phyloP scores from a whole-genome alignment of 139 green algal species.

The Volvox africanus region DNA sequence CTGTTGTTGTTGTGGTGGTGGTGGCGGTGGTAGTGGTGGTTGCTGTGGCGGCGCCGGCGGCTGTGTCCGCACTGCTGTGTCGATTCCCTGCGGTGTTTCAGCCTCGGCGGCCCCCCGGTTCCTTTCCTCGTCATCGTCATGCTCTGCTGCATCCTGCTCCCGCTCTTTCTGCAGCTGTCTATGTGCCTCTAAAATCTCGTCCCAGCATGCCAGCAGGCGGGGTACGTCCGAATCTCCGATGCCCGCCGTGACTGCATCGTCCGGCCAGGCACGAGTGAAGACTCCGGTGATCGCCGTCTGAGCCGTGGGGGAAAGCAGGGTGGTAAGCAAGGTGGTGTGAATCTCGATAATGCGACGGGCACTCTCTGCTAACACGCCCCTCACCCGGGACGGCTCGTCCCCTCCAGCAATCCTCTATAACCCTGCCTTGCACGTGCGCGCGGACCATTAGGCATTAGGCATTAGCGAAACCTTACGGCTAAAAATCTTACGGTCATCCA shows the following conservation, averaged over 20 bases:
- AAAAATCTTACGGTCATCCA: no score
- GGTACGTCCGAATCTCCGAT: not conserved
- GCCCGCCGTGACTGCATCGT: not conserved
- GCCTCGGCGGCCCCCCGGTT: not conserved
- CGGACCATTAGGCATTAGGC: no score
- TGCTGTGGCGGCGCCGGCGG: not conserved
- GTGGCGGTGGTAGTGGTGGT: not conserved
- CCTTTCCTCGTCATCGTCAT: not conserved
- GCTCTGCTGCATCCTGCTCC: not conserved
- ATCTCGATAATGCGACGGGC: not conserved
- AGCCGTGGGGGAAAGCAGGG: not conserved
- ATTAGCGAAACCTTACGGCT: no score
- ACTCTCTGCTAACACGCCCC: no score
- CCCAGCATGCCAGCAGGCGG: not conserved
- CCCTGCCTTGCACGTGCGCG: no score
- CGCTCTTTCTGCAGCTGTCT: not conserved
- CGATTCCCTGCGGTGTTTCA: not conserved
- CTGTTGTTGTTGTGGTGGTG: not conserved
- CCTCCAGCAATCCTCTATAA: no score
- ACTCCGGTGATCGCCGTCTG: not conserved
- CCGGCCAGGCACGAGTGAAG: not conserved
- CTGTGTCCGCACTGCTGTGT: not conserved
- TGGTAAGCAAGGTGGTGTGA: not conserved
- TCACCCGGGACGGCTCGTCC: no score
- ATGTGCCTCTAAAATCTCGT: slow-evolving; percentile 15